Conservation (phyloP, 306 rosid species). For the Vigna unguiculata region DNA sequence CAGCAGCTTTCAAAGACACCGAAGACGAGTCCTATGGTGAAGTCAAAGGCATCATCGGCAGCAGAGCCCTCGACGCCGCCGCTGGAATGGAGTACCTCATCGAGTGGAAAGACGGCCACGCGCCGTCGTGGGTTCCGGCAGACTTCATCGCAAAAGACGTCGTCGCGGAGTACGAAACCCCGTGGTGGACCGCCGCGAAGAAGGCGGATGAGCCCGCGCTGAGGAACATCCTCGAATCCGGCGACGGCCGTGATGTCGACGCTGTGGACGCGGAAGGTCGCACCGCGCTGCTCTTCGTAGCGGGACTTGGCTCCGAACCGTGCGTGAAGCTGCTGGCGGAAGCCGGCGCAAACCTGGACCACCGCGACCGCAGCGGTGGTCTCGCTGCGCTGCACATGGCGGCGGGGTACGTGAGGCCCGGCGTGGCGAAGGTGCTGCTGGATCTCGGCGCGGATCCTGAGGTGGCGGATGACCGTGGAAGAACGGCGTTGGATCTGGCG, state of each 20-base stretch:
- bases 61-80: slow-evolving; percentile 58
- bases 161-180: slow-evolving; percentile 76
- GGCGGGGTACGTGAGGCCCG: slow-evolving; percentile 76
- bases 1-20: slow-evolving; percentile 7
- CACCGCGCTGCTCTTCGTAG: slow-evolving; percentile 72
- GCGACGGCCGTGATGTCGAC: slow-evolving; percentile 69
- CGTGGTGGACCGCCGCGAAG: slow-evolving; percentile 94
- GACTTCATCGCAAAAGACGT: slow-evolving; percentile 84
- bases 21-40: slow-evolving; percentile 77
- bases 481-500: slow-evolving; percentile 75
- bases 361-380: slow-evolving; percentile 67
- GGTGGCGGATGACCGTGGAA: slow-evolving; percentile 56
- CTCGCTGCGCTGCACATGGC: slow-evolving; percentile 83
- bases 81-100: slow-evolving; percentile 79
- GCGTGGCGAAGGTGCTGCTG: slow-evolving; percentile 60
- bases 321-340: slow-evolving; percentile 67
- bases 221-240: slow-evolving; percentile 48
- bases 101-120: slow-evolving; percentile 86
- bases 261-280: slow-evolving; percentile 76
- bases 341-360: slow-evolving; percentile 68
- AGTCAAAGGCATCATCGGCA: slow-evolving; percentile 79
- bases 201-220: slow-evolving; percentile 69
- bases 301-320: slow-evolving; percentile 78
- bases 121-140: slow-evolving; percentile 81
- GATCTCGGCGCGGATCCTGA: slow-evolving; percentile 79